phyloP scores from a whole-genome alignment of 768 basidiomycete genomes.

The Tricholoma saponaceum region DNA sequence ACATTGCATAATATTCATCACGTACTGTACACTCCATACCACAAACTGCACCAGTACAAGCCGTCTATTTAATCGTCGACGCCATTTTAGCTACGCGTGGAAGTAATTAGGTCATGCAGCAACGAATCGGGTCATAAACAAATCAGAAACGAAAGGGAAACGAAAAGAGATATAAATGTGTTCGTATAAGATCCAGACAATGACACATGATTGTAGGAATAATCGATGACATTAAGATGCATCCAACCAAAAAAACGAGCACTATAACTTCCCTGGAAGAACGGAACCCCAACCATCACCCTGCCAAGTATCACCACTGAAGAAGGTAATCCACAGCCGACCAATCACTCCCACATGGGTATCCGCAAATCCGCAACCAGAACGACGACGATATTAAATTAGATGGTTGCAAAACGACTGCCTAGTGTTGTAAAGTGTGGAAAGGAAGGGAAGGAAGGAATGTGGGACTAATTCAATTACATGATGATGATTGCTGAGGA shows the following conservation, averaged over 20 bases:
- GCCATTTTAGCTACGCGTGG: conserved; percentile 3
- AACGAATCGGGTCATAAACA: neutral
- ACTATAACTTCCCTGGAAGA: neutral
- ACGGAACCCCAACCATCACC: neutral
- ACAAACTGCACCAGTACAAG: neutral
- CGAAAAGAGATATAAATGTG: neutral
- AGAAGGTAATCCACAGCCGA: conserved; percentile 1
- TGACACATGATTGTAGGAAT: neutral
- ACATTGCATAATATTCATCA: too few relatives aligned
- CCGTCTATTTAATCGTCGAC: conserved; percentile 3
- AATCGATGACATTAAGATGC: neutral
- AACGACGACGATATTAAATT: neutral
- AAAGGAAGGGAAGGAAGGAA: neutral
- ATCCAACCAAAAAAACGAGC: neutral
- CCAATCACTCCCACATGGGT: neutral
- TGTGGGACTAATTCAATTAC: conserved; percentile 7
- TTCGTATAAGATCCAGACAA: neutral
- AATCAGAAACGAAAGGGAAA: neutral
- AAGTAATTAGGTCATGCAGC: conserved; percentile 3
- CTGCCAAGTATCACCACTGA: neutral
- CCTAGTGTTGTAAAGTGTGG: neutral
- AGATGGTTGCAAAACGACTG: conserved; percentile 1
- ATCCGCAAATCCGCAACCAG: neutral
- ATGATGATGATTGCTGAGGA: neutral
- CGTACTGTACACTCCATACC: neutral